phyloP scores from a whole-genome alignment of 345 rosid species.

The Crucihimalaya himalaica region DNA sequence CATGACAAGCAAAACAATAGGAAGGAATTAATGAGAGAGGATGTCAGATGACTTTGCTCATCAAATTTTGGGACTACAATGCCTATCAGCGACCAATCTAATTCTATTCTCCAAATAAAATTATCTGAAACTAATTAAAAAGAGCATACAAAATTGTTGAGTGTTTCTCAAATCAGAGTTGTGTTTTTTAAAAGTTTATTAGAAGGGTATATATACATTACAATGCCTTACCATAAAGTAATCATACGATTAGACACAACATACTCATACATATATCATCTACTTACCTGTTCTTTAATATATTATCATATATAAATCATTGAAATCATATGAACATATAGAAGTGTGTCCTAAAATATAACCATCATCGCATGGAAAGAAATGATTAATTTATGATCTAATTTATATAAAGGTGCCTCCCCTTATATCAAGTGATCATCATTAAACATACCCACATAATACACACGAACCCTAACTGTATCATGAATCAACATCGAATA shows the following conservation, averaged over 20 bases:
- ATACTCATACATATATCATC: not conserved
- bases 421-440: not conserved
- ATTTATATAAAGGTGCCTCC: not conserved
- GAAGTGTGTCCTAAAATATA: not conserved
- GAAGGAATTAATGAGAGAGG: conserved; percentile 20
- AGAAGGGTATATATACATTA: conserved; percentile 1
- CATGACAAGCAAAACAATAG: conserved; percentile 32
- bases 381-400: conserved; percentile 14
- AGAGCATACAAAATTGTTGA: not conserved
- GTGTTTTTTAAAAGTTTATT: not conserved
- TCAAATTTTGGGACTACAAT: conserved; percentile 24
- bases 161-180: not conserved
- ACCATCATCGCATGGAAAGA: conserved; percentile 30
- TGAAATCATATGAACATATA: conserved; percentile 6
- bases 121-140: not conserved
- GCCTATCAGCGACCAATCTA: conserved; percentile 27
- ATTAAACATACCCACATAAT: conserved; percentile 1
- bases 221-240: not conserved
- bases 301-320: not conserved
- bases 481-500: not conserved
- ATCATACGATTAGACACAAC: not conserved
- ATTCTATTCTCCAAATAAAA: not conserved
- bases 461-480: conserved; percentile 31
- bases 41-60: conserved; percentile 16
- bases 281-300: not conserved